A percentile compares a stretch with the other conserved stretches of the same genome.
Evolutionary conservation across 805 yeast species (phyloP).

Genomic region (Lipomyces sp.): DNA sequence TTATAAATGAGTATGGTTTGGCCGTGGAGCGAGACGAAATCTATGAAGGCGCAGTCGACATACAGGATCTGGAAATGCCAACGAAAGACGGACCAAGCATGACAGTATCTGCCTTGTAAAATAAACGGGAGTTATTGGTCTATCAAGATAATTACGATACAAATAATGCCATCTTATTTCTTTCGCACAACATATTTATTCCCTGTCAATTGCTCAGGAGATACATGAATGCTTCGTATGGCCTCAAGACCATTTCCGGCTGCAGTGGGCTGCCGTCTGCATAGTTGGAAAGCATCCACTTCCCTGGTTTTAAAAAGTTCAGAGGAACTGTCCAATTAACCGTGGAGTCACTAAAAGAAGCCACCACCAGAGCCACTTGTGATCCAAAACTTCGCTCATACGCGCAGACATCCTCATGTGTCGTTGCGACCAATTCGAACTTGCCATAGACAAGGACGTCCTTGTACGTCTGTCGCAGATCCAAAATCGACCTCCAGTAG

Average conservation of each 20-base stretch:
- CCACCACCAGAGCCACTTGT: constrained; percentile 9
- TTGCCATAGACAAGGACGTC: constrained; percentile 54
- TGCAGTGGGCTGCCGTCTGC: not conserved
- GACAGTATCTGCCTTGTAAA: not conserved
- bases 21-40: constrained; percentile 14
- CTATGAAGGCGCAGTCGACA: not conserved
- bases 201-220: not conserved
- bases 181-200: not conserved
- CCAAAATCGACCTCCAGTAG: constrained; percentile 53
- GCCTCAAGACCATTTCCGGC: constrained; percentile 8
- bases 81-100: not conserved
- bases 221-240: constrained; percentile 23
- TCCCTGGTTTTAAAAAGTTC: constrained; percentile 1
- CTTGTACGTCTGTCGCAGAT: constrained; percentile 51
- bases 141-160: too few species aligned
- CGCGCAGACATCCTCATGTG: constrained; percentile 14
- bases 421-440: constrained; percentile 51
- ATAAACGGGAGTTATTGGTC: not conserved
- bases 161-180: not conserved
- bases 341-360: constrained; percentile 5
- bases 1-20: constrained; percentile 21
- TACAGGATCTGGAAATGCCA: not conserved
- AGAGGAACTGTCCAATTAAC: constrained; percentile 18
- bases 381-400: constrained; percentile 12
- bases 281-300: constrained; percentile 15